Evolutionary conservation across 2,329 filamentous ascomycete species (phyloP), one percentile per base, ranked within the genome.

Genomic region (Ramularia collo-cygni): DNA sequence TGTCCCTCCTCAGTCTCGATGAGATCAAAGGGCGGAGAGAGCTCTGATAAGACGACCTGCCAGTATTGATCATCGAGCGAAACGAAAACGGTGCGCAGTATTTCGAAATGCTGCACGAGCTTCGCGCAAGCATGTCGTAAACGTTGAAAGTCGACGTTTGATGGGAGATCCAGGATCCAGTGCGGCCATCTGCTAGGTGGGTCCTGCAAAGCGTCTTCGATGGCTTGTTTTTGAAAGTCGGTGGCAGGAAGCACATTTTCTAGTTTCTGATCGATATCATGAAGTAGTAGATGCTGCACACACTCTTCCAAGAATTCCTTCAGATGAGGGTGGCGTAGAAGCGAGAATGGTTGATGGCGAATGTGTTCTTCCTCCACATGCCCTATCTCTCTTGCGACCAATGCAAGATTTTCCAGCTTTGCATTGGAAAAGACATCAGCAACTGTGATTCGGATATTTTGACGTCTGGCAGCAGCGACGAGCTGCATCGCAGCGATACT

Each of bases 401-500:
- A 6, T 24, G 21, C 21, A 24, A 24, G 21, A 10, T 6, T 10
- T 24, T 24, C 21, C 21, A 24, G 21, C 21, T 24, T 24, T 6
- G 21, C 6, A 24, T 24, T 24, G 21, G 21, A 24, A 29, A 43
- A 38, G 17, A 43, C 19, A 15, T 38, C 29, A 3, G 40, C 26
- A 2, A 43, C 40, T 28, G 40, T 38, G 17, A 43, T 16, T 15
- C 10, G 10, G 2, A 43, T 24, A n/a, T 24, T 21, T 13, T 28
- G 17, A 8, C 13, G 18, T 21, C 30, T 16, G 10, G 29, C 35
- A 10, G 35, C 37, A 3, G 28, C 28, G 15, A 33, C 37, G 9
- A 39, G 37, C 9, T 17, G 30, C 36, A 44, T 44, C 0, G 83
- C 84, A 3, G 81, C 81, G 19, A 94, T 77, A 0, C 86, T 93